phyloP scores from a whole-genome alignment of 176 grass and related monocot genomes.

The Triticum aestivum region IWGSC_CS_RefSeq_v2.1 NC_057796.1:258845825-258846324 shows the following conservation, averaged over 20 bases:
- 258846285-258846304: background rate
- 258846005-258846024: background rate
- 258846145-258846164: too few relatives aligned
- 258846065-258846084: background rate
- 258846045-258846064: background rate
- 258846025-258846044: background rate
- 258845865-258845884: background rate
- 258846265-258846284: background rate
- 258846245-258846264: background rate
- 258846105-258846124: background rate
- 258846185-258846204: background rate
- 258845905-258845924: conserved; percentile 16
- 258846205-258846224: background rate
- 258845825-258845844: background rate
- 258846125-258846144: background rate
- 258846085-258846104: background rate
- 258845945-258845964: background rate
- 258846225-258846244: background rate
- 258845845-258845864: background rate
- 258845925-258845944: conserved; percentile 17
- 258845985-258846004: conserved; percentile 16
- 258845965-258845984: background rate
- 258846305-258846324: background rate
- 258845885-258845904: background rate
- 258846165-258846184: background rate